Evolutionary conservation across 768 basidiomycete species (phyloP).

Genomic region (Macrolepiota fuliginosa): DNA sequence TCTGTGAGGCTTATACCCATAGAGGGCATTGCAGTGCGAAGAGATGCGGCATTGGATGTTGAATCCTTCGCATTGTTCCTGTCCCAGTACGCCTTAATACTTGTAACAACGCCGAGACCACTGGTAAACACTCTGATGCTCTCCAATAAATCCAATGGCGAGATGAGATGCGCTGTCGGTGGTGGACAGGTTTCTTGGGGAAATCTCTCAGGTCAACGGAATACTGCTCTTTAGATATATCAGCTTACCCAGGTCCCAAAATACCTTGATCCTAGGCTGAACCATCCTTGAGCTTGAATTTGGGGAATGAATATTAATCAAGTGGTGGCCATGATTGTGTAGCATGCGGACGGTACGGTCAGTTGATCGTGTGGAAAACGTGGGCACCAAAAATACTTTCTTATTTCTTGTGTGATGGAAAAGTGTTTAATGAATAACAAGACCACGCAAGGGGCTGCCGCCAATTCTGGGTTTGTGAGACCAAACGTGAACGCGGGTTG

Average conservation of each 20-base stretch:
- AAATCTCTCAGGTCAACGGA: background rate
- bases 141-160: slow-evolving; percentile 7
- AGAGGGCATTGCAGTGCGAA: background rate
- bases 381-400: too few species aligned
- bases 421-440: too few species aligned
- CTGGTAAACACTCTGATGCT: slow-evolving; percentile 6
- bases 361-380: too few species aligned
- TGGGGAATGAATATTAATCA: too few species aligned
- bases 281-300: background rate
- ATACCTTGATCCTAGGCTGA: background rate
- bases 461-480: too few species aligned
- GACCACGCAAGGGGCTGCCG: too few species aligned
- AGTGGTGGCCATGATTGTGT: too few species aligned
- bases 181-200: slow-evolving; percentile 9
- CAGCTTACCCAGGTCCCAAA: slow-evolving; percentile 16
- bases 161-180: background rate
- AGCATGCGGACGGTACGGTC: too few species aligned
- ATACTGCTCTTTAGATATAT: background rate
- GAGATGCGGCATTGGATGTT: background rate
- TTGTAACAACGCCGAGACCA: slow-evolving; percentile 8
- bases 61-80: background rate
- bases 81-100: slow-evolving; percentile 14
- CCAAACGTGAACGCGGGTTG: too few species aligned
- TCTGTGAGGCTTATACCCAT: slow-evolving; percentile 8
- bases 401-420: too few species aligned